Evolutionary conservation across 345 rosid species (phyloP).

Genomic region (Isatis tinctoria): DNA sequence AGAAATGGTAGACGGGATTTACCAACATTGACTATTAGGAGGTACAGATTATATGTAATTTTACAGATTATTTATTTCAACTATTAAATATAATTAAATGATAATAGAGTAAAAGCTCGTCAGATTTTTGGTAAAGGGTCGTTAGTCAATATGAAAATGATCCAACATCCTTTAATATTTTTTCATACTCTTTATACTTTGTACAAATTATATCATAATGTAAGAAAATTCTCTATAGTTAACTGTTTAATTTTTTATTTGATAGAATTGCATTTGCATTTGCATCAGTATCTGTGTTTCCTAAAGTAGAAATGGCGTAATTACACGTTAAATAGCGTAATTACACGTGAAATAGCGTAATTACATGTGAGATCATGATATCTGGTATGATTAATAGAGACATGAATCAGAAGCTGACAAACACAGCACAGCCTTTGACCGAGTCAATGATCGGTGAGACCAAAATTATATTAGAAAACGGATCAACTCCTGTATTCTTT

Average conservation of each 20-base stretch:
- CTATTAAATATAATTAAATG: background rate
- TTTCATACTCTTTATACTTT: background rate
- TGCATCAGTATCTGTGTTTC: background rate
- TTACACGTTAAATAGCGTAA: slow-evolving; percentile 19
- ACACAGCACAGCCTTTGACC: slow-evolving; percentile 20
- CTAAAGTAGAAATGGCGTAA: slow-evolving; percentile 2
- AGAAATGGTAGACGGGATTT: slow-evolving; percentile 13
- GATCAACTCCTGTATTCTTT: background rate
- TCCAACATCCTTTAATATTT: background rate
- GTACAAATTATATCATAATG: background rate
- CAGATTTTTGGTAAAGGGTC: slow-evolving; percentile 7
- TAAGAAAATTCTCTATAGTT: background rate
- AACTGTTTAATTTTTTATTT: background rate
- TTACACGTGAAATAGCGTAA: slow-evolving; percentile 20
- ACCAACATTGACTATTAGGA: background rate
- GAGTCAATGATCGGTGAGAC: slow-evolving; percentile 17
- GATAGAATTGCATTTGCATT: background rate
- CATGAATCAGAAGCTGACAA: slow-evolving; percentile 26
- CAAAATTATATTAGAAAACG: background rate
- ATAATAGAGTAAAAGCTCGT: background rate
- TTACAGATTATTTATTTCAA: background rate
- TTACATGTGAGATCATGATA: slow-evolving; percentile 14
- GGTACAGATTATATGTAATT: background rate
- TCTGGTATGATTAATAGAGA: slow-evolving; percentile 15
- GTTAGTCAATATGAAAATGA: background rate